phyloP scores from a whole-genome alignment of 2,329 filamentous ascomycete genomes.

The Sporothrix pallida region DNA sequence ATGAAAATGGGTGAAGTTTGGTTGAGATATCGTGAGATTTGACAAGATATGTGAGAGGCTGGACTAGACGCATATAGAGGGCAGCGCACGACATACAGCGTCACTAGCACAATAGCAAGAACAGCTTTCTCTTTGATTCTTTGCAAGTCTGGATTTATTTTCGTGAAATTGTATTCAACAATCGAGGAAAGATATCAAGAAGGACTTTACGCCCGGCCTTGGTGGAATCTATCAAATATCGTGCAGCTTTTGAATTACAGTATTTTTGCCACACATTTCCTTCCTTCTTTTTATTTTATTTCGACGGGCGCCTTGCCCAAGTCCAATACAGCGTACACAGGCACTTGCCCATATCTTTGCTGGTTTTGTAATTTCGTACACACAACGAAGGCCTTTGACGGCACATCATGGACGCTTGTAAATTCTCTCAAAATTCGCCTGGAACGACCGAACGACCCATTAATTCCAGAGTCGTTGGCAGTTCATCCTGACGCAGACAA shows the following conservation, averaged over 20 bases:
- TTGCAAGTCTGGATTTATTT: too few species aligned
- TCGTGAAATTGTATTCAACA: neutral
- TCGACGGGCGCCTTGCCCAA: neutral
- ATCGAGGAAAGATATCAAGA: neutral
- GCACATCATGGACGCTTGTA: neutral
- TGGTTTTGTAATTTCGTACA: neutral
- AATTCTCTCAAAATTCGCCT: too few species aligned
- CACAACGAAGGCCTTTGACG: neutral
- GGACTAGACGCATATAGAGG: too few species aligned
- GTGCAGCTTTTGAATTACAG: neutral
- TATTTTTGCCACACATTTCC: too few species aligned
- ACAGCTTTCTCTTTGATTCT: neutral
- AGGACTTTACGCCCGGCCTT: neutral
- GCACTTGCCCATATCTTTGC: neutral
- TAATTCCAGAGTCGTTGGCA: constrained; percentile 24
- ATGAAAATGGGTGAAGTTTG: too few species aligned
- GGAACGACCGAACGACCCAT: constrained; percentile 13
- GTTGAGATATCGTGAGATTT: too few species aligned
- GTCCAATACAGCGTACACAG: neutral
- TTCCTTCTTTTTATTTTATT: neutral
- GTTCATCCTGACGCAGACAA: neutral
- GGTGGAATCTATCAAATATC: neutral
- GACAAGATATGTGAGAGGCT: too few species aligned
- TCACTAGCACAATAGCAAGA: neutral
- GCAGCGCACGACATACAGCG: too few species aligned